phyloP scores from a whole-genome alignment of 495 filamentous ascomycete species.

The Gamarada debralockiae region DNA sequence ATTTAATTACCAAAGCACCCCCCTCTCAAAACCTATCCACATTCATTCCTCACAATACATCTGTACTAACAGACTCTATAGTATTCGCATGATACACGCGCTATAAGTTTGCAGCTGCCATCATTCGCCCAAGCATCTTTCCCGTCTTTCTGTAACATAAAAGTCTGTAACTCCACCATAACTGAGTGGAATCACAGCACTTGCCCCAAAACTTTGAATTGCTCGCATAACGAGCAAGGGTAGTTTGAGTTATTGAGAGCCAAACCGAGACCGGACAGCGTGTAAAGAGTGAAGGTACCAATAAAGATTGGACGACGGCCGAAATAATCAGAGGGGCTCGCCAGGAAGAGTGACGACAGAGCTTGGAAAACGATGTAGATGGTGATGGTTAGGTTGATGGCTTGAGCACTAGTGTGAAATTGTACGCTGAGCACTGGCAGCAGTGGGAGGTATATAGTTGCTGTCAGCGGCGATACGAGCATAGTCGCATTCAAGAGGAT shows the following conservation, averaged over 20 bases:
- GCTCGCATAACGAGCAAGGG: not conserved
- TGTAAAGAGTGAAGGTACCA: slow-evolving; percentile 34
- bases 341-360: slow-evolving; percentile 19
- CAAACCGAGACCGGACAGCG: slow-evolving; percentile 37
- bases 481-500: not conserved
- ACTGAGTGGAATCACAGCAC: slow-evolving; percentile 26
- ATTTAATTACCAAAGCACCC: too few species aligned
- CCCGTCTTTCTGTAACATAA: slow-evolving; percentile 33
- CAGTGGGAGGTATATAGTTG: slow-evolving; percentile 36
- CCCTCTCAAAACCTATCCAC: too few species aligned
- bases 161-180: slow-evolving; percentile 40
- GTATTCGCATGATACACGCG: slow-evolving; percentile 22
- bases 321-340: slow-evolving; percentile 35
- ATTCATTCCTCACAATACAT: too few species aligned
- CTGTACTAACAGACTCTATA: too few species aligned
- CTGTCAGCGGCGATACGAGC: slow-evolving; percentile 26
- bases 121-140: slow-evolving; percentile 28
- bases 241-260: slow-evolving; percentile 18
- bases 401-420: not conserved
- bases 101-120: slow-evolving; percentile 4
- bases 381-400: slow-evolving; percentile 34
- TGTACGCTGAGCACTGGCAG: slow-evolving; percentile 23
- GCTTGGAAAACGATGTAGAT: slow-evolving; percentile 24
- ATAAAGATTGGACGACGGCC: slow-evolving; percentile 37
- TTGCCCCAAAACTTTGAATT: slow-evolving; percentile 7